Base-by-base conservation (phyloP, 805 yeast genomes). In the Ogataea ramenticola region DNA sequence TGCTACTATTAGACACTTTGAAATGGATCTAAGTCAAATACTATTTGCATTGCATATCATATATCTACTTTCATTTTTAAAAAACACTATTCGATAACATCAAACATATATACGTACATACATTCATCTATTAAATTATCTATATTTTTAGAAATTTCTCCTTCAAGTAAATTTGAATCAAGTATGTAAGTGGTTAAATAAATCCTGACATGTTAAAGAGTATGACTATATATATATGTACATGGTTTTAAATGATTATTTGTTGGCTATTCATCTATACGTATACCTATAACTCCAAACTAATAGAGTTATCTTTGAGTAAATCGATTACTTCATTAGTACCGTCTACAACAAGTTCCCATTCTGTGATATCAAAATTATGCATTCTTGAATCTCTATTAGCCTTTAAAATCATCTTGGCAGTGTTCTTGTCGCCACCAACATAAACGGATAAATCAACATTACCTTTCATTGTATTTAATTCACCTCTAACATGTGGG, bases 401-500 rank as follows among this genome's bases (percentile, higher is more conserved):
- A n/a, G 96, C 96, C 46, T 76, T 74, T 60, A 93, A 74, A 36
- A 79, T 75, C 49, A 74, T 69, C 16, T 77, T 81, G 2, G 75
- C 76, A 5, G 63, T 57, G 16, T 68, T 71, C 51, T 73, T 71
- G 43, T 74, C 74, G 11, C 98, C 99, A 52, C 72, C 72, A 32
- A 88, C 85, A 31, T 71, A 65, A 54, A 88, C 89, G 26, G 63
- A 62, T 49, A 93, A 77, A 60, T 91, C 84, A 35, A 93, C 84
- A 17, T 75, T 69, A 22, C 96, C 96, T 48, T 79, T 73, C 48
- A 87, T 88, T 26, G 93, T 87, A 53, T 90, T 88, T 50, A 93
- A 68, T 38, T 79, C 77, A 12, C 99, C 99, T 45, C 72, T 66
- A 46, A 91, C 80, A 96, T 96, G 93, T 5, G 99, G 98, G 68